Evolutionary conservation across 441 rosid genomes (phyloP), one percentile per base, ranked within the genome.

Genomic region (Erodium trifolium): DNA sequence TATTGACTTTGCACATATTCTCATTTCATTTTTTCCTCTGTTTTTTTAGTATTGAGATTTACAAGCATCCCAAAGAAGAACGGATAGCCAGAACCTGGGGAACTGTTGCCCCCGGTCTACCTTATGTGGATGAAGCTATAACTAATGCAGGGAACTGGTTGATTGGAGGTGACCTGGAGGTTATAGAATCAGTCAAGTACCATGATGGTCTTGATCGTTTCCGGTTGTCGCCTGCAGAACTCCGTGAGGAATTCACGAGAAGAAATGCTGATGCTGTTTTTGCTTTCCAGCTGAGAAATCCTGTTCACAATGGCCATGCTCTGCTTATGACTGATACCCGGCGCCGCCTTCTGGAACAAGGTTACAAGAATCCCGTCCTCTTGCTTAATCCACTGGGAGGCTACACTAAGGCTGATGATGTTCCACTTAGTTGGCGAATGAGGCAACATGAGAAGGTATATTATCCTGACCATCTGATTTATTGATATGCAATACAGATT

Each of bases 351-450:
- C 92, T 91, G 31, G 96, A 93, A 65, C 87, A 89, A 93, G 98
- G 98, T 37, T 91, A 87, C 75, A 80, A 87, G 82, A 93, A 93
- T 34, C 99, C 99, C 53, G 73, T 91, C 49, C 96, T 93, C 68
- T 75, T 93, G 84, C 99, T 93, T 67, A 92, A 93, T 81, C 97
- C 99, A 1, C 76, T 93, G 57, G 99, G 99, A 72, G 99, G 97
- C 67, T 93, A 78, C 79, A 93, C 97, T 4, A 93, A 93, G 78
- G 96, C 91, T 47, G 96, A 93, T 78, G 99, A 93, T 85, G 97
- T 91, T 78, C 97, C 98, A 43, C 83, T 91, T 6, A 87, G 84
- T 73, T 89, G 95, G 96, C 81, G 97, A 71, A 93, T 93, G 97
- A 87, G 78, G 75, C 99, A 93, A 75, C 99, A 93, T 63, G 95